Evolutionary conservation across 1,284 basidiomycete genomes (phyloP).

Genomic region (Mixia osmundae): DNA sequence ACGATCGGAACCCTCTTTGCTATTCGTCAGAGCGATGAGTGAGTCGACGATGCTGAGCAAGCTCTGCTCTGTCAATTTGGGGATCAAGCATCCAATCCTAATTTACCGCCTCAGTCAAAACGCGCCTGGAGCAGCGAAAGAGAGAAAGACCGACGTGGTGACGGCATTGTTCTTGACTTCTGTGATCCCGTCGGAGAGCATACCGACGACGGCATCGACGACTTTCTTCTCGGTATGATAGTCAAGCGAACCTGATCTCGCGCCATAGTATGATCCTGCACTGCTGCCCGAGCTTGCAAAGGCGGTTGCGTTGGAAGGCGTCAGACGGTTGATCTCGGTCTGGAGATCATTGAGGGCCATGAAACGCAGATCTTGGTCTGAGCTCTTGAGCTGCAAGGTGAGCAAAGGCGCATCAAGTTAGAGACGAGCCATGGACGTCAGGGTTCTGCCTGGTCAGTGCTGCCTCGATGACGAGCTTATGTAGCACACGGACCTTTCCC

Average conservation of each 20-base stretch:
- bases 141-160: constrained; percentile 44
- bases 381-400: neutral
- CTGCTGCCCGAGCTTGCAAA: no score
- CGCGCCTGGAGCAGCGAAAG: neutral
- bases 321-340: constrained; percentile 65
- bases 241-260: no score
- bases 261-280: no score
- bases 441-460: no score
- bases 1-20: constrained; percentile 65
- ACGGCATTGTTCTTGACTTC: constrained; percentile 97
- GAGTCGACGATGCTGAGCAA: constrained; percentile 69
- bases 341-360: constrained; percentile 86
- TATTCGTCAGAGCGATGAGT: constrained; percentile 52
- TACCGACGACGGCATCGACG: constrained; percentile 15
- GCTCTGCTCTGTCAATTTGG: constrained; percentile 54
- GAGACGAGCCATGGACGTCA: no score
- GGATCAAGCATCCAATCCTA: constrained; percentile 63
- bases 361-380: constrained; percentile 20
- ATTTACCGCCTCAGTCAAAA: constrained; percentile 1
- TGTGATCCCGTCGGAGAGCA: constrained; percentile 51
- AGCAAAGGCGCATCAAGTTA: no score
- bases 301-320: no score
- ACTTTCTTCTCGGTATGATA: constrained; percentile 18
- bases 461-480: no score
- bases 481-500: no score